Conservation (phyloP, 169 alveolate species). For the Plasmodium knowlesi region DNA sequence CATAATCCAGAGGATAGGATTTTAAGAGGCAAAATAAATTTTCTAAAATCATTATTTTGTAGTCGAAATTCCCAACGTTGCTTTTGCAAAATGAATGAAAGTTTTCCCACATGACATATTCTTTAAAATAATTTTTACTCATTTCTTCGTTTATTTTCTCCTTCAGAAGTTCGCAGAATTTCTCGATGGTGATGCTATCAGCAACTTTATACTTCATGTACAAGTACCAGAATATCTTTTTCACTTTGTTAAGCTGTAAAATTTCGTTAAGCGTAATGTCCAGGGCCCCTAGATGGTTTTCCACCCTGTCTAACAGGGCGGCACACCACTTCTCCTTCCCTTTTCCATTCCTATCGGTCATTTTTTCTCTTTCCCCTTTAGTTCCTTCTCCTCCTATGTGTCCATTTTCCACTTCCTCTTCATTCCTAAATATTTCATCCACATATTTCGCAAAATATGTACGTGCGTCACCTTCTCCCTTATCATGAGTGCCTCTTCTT, state of each 20-base stretch:
- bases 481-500: neutral
- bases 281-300: slow-evolving; percentile 4
- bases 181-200: neutral
- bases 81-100: slow-evolving; percentile 16
- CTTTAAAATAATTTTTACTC: slow-evolving; percentile 40
- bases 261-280: slow-evolving; percentile 34
- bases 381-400: neutral
- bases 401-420: neutral
- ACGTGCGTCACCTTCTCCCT: neutral
- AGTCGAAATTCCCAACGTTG: slow-evolving; percentile 19
- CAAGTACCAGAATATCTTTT: slow-evolving; percentile 64
- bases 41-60: slow-evolving; percentile 47
- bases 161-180: slow-evolving; percentile 52
- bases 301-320: neutral
- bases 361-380: neutral
- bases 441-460: neutral
- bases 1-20: slow-evolving; percentile 73
- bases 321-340: neutral
- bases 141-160: slow-evolving; percentile 40
- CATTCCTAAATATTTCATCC: neutral
- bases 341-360: neutral
- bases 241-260: slow-evolving; percentile 25
- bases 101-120: slow-evolving; percentile 35
- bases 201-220: slow-evolving; percentile 22
- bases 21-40: slow-evolving; percentile 57